Conservation (phyloP, 768 basidiomycete species). For the Chalciporus pseudorubinellus region DNA sequence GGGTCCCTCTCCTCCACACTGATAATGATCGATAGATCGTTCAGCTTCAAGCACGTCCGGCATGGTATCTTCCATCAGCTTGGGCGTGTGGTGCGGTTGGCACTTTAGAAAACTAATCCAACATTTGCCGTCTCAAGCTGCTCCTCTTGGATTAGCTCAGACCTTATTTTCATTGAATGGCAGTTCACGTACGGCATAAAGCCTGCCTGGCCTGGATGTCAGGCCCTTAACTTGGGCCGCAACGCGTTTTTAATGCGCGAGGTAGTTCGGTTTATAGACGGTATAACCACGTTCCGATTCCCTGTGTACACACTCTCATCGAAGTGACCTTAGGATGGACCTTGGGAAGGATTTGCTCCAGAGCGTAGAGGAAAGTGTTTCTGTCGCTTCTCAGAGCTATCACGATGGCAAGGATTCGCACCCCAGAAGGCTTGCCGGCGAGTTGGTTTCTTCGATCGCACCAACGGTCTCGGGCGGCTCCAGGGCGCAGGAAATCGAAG, state of each 20-base stretch:
- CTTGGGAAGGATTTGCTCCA: neutral
- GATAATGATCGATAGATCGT: neutral
- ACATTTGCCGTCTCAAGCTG: no score
- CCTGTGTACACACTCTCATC: neutral
- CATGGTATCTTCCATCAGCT: neutral
- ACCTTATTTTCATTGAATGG: neutral
- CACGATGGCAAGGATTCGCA: neutral
- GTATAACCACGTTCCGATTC: neutral
- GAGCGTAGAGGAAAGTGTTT: neutral
- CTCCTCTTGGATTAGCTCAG: no score
- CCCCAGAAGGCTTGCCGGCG: neutral
- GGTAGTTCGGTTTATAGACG: neutral
- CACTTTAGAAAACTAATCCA: no score
- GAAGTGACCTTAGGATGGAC: constrained; percentile 1
- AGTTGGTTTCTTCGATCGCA: neutral
- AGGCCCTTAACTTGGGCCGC: neutral
- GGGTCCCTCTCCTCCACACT: no score
- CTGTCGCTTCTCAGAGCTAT: neutral
- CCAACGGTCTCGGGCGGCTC: neutral
- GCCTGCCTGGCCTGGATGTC: neutral
- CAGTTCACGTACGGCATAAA: neutral
- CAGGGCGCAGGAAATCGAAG: neutral
- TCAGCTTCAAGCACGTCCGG: neutral
- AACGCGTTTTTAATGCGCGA: neutral
- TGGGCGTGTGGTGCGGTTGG: no score